Evolutionary conservation across 495 filamentous ascomycete genomes (phyloP).

Genomic region (Tuber calosporum): DNA sequence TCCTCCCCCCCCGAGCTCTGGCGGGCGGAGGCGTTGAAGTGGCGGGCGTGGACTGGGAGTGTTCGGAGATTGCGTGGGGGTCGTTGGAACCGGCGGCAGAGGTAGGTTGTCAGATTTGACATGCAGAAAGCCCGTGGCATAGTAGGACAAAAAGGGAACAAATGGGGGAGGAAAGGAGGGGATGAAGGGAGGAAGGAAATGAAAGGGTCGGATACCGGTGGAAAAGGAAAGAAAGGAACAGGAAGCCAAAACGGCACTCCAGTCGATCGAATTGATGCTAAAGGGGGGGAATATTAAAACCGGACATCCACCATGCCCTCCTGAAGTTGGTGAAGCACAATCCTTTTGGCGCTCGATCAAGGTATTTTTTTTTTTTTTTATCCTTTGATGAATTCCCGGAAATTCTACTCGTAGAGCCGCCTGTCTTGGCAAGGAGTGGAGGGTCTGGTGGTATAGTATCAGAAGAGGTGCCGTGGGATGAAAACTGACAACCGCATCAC

Average conservation of each 20-base stretch:
- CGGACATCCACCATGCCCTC: neutral
- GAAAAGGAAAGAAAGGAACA: neutral
- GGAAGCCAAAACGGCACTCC: neutral
- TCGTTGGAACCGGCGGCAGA: constrained; percentile 28
- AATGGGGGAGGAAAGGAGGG: neutral
- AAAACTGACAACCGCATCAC: neutral
- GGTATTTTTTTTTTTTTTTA: neutral
- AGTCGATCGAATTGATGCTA: neutral
- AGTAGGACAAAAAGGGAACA: neutral
- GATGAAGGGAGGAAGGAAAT: neutral
- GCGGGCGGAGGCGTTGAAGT: constrained; percentile 1
- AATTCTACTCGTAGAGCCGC: neutral
- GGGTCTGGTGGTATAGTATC: neutral
- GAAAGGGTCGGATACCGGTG: neutral
- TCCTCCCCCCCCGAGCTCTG: constrained; percentile 14
- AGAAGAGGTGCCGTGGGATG: neutral
- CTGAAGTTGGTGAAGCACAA: neutral
- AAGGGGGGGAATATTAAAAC: neutral
- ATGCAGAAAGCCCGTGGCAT: neutral
- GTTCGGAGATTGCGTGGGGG: constrained; percentile 16
- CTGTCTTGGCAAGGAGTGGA: neutral
- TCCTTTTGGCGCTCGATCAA: neutral
- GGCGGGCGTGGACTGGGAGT: constrained; percentile 6
- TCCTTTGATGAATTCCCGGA: neutral
- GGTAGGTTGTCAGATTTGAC: constrained; percentile 24